Evolutionary conservation across 768 basidiomycete species (phyloP), one percentile per base, ranked within the genome.

Genomic region (Fomitopsis pulvina): DNA sequence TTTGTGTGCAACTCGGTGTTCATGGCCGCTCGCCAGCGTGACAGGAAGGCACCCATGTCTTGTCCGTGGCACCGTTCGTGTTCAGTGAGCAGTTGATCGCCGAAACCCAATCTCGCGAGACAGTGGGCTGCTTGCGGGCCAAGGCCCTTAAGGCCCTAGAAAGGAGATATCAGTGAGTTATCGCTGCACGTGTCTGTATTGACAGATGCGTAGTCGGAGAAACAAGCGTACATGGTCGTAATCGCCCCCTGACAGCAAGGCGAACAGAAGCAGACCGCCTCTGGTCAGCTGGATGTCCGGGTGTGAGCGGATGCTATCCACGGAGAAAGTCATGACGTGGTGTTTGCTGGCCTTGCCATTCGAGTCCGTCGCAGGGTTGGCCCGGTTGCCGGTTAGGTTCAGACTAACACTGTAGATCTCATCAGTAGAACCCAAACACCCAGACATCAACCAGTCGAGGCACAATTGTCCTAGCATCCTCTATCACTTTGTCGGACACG

Each of bases 181-280:
- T 0, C 12, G 16, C 16, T 14, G 4, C 6, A 24, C 46, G 20
- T 21, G 10, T 27, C 18, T 48, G 7, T 37, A 30, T n/a, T n/a
- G n/a, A n/a, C n/a, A n/a, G n/a, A n/a, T n/a, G n/a, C n/a, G n/a
- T n/a, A n/a, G n/a, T 26, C 28, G 20, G 21, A 39, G 14, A 27
- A 32, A 32, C 14, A 4, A 10, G 45, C 58, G 7, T n/a, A 66
- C 66, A 18, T 48, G 47, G 51, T 66, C 59, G 27, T 72, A 71
- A 52, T 72, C 70, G 2, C 68, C 66, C n/a, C 69, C 67, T 8
- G 52, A 48, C 14, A 69, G 50, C 2, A 72, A 38, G 0, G 68
- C 70, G 41, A 70, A 55, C 20, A 72, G 55, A 20, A 71, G 52
- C 21, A 70, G 50, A 1, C 66, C 67, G 7, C 62, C 65, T 20